A percentile compares a stretch with the other conserved stretches of the same genome.
These are phyloP conservation scores for Zoysia matrella DNA, from an alignment of 202 grass and related monocot genomes.

Conservation along the genomic window DNA sequence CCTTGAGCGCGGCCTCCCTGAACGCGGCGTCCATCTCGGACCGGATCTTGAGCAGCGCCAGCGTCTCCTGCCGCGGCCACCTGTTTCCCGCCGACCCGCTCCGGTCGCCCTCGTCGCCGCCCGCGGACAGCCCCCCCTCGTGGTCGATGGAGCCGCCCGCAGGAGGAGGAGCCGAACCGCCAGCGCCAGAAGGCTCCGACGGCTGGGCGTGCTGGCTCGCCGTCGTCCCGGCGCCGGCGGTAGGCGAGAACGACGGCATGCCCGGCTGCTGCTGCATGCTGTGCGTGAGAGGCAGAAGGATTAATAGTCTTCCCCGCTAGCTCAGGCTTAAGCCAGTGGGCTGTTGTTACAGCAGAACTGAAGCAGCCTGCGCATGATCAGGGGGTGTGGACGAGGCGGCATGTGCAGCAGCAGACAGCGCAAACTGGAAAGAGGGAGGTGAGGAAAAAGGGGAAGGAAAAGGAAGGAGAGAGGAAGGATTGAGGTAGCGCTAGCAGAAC, in stretches of 20 bases:
- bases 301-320: background rate
- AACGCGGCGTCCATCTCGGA: constrained; percentile 93
- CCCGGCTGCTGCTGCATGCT: constrained; percentile 39
- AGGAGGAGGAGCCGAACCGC: background rate
- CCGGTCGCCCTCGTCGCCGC: constrained; percentile 60
- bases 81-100: constrained; percentile 61
- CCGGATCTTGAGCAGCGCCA: constrained; percentile 89
- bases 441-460: constrained; percentile 71
- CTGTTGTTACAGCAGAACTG: background rate
- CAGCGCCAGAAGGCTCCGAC: constrained; percentile 8
- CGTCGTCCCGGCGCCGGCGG: constrained; percentile 10
- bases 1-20: constrained; percentile 83
- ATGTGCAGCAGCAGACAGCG: constrained; percentile 36
- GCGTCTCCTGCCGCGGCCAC: constrained; percentile 88
- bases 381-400: constrained; percentile 14
- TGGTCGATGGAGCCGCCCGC: constrained; percentile 39
- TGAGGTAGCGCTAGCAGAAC: background rate
- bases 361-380: too few species aligned
- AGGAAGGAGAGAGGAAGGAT: constrained; percentile 42
- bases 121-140: constrained; percentile 8
- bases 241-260: constrained; percentile 54
- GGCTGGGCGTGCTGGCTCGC: constrained; percentile 22
- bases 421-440: constrained; percentile 51
- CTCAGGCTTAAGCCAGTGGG: background rate
- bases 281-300: background rate